A percentile compares a stretch with the other conserved stretches of the same genome.
These are phyloP conservation scores for Saccharum hybrid DNA, from an alignment of 202 grass and related monocot genomes.

Conservation along the genomic window DNA sequence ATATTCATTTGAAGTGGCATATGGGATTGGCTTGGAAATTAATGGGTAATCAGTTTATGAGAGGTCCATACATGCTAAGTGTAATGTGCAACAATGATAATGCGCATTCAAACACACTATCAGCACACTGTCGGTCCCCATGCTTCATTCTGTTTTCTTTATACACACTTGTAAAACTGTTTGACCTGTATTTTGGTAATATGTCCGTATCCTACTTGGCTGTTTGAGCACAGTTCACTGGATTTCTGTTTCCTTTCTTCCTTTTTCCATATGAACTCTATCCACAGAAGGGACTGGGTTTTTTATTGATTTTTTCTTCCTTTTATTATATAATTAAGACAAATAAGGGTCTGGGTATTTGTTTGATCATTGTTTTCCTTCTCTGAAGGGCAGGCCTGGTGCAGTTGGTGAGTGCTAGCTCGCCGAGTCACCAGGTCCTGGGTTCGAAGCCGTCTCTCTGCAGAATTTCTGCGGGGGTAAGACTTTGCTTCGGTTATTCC, in stretches of 20 bases:
- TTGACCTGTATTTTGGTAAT: background rate
- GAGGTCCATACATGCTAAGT: background rate
- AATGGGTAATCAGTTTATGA: background rate
- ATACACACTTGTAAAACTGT: background rate
- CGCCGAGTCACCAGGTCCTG: too few species aligned
- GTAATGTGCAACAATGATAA: conserved; percentile 6
- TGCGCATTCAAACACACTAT: conserved; percentile 15
- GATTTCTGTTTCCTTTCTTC: background rate
- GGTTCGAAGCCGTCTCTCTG: too few species aligned
- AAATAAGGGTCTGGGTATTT: background rate
- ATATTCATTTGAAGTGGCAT: background rate
- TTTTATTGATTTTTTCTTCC: background rate
- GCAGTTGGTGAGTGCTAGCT: too few species aligned
- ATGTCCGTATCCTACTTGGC: background rate
- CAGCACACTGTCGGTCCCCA: background rate
- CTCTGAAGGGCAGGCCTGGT: too few species aligned
- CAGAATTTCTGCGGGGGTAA: too few species aligned
- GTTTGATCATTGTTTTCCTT: background rate
- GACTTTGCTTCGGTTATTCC: too few species aligned
- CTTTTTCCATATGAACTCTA: conserved; percentile 8
- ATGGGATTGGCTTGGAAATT: conserved; percentile 1
- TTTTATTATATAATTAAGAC: too few species aligned
- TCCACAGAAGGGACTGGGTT: background rate
- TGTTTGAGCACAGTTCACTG: background rate
- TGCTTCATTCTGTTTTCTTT: background rate